Conservation (phyloP, 345 rosid species). For the Hibiscus mutabilis region DNA sequence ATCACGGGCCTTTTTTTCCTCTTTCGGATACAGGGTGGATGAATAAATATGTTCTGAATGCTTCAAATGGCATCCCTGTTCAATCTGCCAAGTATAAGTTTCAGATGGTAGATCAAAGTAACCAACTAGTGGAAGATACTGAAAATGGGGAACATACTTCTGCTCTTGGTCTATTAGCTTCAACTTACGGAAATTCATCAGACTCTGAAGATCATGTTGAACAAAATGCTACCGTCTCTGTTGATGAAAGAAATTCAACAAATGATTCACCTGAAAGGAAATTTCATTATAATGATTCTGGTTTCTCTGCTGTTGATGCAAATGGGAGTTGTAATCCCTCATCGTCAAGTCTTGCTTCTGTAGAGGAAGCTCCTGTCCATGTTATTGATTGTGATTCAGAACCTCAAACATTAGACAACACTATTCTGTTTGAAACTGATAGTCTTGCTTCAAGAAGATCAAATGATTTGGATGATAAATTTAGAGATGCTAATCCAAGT, state of each 20-base stretch:
- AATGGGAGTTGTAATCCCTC: conserved; percentile 15
- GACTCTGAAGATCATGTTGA: conserved; percentile 69
- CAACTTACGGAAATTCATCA: conserved; percentile 77
- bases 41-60: conserved; percentile 25
- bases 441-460: conserved; percentile 23
- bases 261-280: conserved; percentile 22
- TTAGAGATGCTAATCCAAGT: conserved; percentile 24
- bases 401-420: conserved; percentile 1
- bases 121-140: conserved; percentile 26
- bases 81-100: conserved; percentile 28
- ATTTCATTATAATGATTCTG: conserved; percentile 16
- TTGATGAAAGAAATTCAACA: conserved; percentile 23
- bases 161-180: conserved; percentile 78
- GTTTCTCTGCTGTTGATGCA: conserved; percentile 17
- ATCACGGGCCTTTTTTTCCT: neutral
- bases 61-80: conserved; percentile 32
- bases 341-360: conserved; percentile 16
- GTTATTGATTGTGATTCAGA: conserved; percentile 26
- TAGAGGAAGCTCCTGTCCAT: conserved; percentile 26
- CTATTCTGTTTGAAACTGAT: conserved; percentile 28
- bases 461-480: conserved; percentile 22
- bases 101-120: conserved; percentile 28
- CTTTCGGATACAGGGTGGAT: conserved; percentile 35
- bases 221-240: conserved; percentile 23
- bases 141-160: conserved; percentile 28